Percentiles rank a stretch among this genome's conserved stretches.
Evolutionary conservation across 441 rosid genomes (phyloP).

Genomic region (Pelargonium cotyledonis): DNA sequence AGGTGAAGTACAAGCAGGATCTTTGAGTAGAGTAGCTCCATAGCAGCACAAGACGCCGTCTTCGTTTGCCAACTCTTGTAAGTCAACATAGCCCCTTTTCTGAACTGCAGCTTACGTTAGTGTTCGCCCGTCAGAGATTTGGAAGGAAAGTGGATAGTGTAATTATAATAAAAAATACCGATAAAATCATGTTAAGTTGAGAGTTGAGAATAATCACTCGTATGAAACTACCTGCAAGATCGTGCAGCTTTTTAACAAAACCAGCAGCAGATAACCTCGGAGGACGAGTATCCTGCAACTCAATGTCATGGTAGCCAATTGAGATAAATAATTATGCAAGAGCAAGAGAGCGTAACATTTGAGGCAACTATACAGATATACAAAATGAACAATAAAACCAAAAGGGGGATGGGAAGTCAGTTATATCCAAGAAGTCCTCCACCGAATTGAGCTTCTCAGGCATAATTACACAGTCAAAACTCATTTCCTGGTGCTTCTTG

Average conservation of each 20-base stretch:
- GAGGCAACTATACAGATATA: background rate
- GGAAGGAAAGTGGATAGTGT: slow-evolving; percentile 8
- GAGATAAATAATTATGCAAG: slow-evolving; percentile 19
- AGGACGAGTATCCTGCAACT: slow-evolving; percentile 59
- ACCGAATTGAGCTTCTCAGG: background rate
- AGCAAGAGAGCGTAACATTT: background rate
- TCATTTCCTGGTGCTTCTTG: background rate
- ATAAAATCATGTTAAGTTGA: slow-evolving; percentile 13
- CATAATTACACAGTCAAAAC: background rate
- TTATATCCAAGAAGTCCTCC: background rate
- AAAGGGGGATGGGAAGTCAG: background rate
- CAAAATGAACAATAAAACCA: background rate
- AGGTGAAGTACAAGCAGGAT: slow-evolving; percentile 51
- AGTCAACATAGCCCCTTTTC: slow-evolving; percentile 85
- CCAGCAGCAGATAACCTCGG: slow-evolving; percentile 71
- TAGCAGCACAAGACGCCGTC: slow-evolving; percentile 54
- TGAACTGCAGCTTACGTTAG: slow-evolving; percentile 48
- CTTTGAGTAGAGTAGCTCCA: slow-evolving; percentile 80
- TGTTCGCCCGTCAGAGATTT: slow-evolving; percentile 13
- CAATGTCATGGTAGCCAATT: slow-evolving; percentile 20
- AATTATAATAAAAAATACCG: slow-evolving; percentile 8
- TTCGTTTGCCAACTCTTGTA: slow-evolving; percentile 64
- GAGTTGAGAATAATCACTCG: slow-evolving; percentile 18
- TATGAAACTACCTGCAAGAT: slow-evolving; percentile 67
- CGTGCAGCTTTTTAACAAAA: slow-evolving; percentile 81